Evolutionary conservation across 2,329 filamentous ascomycete species (phyloP), one percentile per base, ranked within the genome.

Genomic region (Microcyclospora pomicola): DNA sequence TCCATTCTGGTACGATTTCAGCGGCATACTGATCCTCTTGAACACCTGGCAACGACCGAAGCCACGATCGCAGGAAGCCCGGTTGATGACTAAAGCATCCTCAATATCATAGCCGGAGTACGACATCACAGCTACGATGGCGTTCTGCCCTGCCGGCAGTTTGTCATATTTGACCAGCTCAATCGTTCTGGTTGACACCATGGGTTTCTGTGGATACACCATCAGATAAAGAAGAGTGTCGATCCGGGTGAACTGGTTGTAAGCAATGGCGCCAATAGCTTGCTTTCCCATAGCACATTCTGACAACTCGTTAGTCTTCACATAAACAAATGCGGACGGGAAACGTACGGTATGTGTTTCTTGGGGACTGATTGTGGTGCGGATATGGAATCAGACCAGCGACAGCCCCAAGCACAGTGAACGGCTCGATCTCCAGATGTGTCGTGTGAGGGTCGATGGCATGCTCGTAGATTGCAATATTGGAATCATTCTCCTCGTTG

Each of bases 261-360:
- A 93, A 12, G 88, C 91, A 56, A 98, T 96, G 27, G 88, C 87
- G 27, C 91, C 91, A 58, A 98, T 96, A 30, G 91, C 91, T 81
- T 98, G 91, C 66, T 98, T 98, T 73, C 91, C 91, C 91, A 98
- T 98, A 64, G 91, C 91, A 65, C 88, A 95, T 69, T 96, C 19
- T 24, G 19, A 87, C 9, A 35, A 56, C 94, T 95, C 35, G 30
- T 24, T 4, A 35, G 12, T 30, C 14, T 30, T n/a, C 12, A 33
- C 3, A 29, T 9, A 28, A 4, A 24, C 2, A 11, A 9, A 19
- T 19, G 6, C 2, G 24, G 19, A 24, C 19, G 19, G 7, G 19
- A 5, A 5, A 24, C 19, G 19, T 24, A 24, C 19, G 88, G 56
- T 98, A 98, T 0, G 91, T 98, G 59, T 98, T 98, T 71, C 91